Conservation (phyloP, 208 protist genomes). For the Strigomonas culicis region DNA sequence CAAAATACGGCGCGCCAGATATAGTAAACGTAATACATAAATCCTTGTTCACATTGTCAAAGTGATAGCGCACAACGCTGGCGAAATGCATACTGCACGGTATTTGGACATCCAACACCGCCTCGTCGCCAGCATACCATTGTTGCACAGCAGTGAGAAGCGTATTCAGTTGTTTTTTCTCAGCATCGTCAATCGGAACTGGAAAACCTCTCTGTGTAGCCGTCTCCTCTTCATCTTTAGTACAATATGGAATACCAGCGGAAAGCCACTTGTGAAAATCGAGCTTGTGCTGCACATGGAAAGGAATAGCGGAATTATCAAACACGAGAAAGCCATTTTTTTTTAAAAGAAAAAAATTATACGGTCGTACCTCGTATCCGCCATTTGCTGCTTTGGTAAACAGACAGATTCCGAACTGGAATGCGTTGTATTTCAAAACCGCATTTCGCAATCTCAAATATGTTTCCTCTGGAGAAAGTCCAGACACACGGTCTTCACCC, state of each 20-base stretch:
- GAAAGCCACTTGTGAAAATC: slow-evolving; percentile 68
- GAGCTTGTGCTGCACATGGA: slow-evolving; percentile 45
- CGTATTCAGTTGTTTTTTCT: not conserved
- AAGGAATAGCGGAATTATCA: slow-evolving; percentile 26
- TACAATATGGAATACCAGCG: slow-evolving; percentile 42
- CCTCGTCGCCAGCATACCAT: not conserved
- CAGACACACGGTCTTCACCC: slow-evolving; percentile 13
- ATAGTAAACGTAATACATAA: too few species aligned
- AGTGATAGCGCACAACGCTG: not conserved
- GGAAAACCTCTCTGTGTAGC: too few species aligned
- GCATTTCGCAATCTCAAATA: slow-evolving; percentile 41
- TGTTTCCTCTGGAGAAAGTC: slow-evolving; percentile 24
- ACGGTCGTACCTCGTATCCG: slow-evolving; percentile 61
- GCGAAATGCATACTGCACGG: slow-evolving; percentile 12
- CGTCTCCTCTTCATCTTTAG: slow-evolving; percentile 25
- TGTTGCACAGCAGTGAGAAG: slow-evolving; percentile 2
- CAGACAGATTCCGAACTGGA: slow-evolving; percentile 72
- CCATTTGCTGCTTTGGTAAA: slow-evolving; percentile 35
- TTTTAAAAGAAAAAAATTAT: slow-evolving; percentile 74
- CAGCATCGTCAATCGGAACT: too few species aligned
- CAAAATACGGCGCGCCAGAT: too few species aligned
- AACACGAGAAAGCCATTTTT: slow-evolving; percentile 34
- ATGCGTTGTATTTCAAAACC: slow-evolving; percentile 51
- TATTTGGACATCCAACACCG: not conserved
- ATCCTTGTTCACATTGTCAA: too few species aligned